These are phyloP conservation scores for Lasiodiplodia theobromae DNA, from an alignment of 2,329 filamentous ascomycete genomes.

Conservation along the genomic window DNA sequence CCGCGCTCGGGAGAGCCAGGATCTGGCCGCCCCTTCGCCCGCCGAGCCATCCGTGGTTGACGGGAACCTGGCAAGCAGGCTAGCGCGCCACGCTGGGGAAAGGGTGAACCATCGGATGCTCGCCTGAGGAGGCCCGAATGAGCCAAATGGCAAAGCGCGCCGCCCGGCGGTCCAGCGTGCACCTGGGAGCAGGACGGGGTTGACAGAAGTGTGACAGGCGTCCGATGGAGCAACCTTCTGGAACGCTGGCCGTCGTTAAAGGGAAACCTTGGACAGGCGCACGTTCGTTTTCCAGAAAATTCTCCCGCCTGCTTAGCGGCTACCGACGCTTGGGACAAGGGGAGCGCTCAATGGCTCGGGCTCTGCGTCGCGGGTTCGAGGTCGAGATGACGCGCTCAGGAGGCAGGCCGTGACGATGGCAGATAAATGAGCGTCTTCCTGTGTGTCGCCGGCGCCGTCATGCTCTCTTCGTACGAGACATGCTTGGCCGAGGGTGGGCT, in stretches of 20 bases:
- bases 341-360: slow-evolving; percentile 11
- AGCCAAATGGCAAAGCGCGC: background rate
- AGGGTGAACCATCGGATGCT: background rate
- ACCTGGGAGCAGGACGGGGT: background rate
- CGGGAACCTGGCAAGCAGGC: slow-evolving; percentile 15
- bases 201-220: slow-evolving; percentile 22
- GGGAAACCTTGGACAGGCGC: slow-evolving; percentile 24
- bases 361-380: slow-evolving; percentile 7
- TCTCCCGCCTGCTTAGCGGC: slow-evolving; percentile 27
- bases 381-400: slow-evolving; percentile 20
- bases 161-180: slow-evolving; percentile 7
- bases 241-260: slow-evolving; percentile 28
- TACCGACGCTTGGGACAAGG: slow-evolving; percentile 26
- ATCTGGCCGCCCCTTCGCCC: slow-evolving; percentile 28
- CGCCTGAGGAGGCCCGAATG: slow-evolving; percentile 6
- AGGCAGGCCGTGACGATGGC: slow-evolving; percentile 21
- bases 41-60: slow-evolving; percentile 29
- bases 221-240: slow-evolving; percentile 25
- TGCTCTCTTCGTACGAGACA: slow-evolving; percentile 20
- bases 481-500: slow-evolving; percentile 5
- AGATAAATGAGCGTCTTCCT: background rate
- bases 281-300: slow-evolving; percentile 31
- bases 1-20: slow-evolving; percentile 30
- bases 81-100: slow-evolving; percentile 25
- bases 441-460: background rate